Evolutionary conservation across 2,329 filamentous ascomycete species (phyloP).

Genomic region (Myriosclerotinia scirpicola): DNA sequence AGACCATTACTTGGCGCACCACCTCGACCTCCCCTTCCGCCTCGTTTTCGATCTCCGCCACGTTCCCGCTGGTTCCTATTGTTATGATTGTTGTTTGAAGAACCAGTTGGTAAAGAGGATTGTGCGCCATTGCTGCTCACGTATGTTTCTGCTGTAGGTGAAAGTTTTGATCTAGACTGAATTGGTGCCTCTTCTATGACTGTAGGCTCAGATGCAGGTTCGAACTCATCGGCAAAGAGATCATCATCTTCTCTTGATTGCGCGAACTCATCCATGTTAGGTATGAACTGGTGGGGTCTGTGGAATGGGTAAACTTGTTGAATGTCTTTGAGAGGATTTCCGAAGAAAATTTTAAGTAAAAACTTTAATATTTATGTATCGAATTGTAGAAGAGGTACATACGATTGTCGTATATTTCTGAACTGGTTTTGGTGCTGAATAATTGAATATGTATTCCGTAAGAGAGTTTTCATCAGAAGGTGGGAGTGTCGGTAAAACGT

Average conservation of each 20-base stretch:
- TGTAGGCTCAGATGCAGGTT: conserved; percentile 33
- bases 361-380: not conserved
- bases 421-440: conserved; percentile 3
- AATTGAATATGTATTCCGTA: not conserved
- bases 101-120: not conserved
- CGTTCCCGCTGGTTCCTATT: conserved; percentile 23
- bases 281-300: conserved; percentile 9
- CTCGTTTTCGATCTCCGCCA: conserved; percentile 24
- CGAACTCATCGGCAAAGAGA: conserved; percentile 42
- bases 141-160: conserved; percentile 11
- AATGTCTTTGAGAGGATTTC: not conserved
- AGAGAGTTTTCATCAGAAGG: conserved; percentile 16
- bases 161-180: conserved; percentile 5
- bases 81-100: conserved; percentile 13
- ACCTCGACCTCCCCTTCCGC: conserved; percentile 25
- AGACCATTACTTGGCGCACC: conserved; percentile 28
- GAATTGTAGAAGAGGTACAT: not conserved
- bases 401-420: not conserved
- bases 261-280: conserved; percentile 40
- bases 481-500: not conserved
- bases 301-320: not conserved
- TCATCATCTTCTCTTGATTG: conserved; percentile 41
- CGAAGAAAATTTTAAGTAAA: too few species aligned
- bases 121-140: conserved; percentile 9
- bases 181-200: conserved; percentile 27